Conservation (phyloP, 495 filamentous ascomycete genomes). For the Penicillium bialowiezense region DNA sequence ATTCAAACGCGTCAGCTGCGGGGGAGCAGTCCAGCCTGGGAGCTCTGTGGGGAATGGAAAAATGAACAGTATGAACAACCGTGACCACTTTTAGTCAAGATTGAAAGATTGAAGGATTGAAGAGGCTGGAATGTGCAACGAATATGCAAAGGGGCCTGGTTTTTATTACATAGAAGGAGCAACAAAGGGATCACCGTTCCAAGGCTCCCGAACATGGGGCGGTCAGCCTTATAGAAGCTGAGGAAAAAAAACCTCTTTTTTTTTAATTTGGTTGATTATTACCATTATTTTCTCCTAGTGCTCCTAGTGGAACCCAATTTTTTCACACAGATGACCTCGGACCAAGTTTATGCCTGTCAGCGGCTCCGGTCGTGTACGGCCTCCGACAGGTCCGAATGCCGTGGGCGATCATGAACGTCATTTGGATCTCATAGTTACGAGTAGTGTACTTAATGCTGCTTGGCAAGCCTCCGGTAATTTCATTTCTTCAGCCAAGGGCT, state of each 20-base stretch:
- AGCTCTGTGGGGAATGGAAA: conserved; percentile 2
- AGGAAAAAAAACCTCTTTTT: background rate
- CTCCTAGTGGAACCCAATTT: background rate
- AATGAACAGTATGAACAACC: conserved; percentile 5
- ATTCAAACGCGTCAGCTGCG: conserved; percentile 18
- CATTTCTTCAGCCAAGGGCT: background rate
- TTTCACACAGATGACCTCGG: background rate
- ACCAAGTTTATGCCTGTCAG: conserved; percentile 1
- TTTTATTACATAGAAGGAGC: background rate
- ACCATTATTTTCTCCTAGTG: no score
- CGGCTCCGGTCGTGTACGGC: conserved; percentile 13
- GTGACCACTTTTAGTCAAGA: no score
- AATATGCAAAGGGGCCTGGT: conserved; percentile 5
- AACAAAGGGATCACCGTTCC: background rate
- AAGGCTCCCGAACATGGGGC: background rate
- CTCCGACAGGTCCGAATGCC: conserved; percentile 20
- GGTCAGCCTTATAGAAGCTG: conserved; percentile 18
- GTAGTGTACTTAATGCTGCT: background rate
- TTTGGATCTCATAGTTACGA: background rate
- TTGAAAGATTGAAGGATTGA: conserved; percentile 3
- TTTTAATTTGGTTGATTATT: no score
- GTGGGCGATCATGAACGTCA: background rate
- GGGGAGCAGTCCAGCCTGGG: conserved; percentile 4
- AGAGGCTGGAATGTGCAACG: conserved; percentile 8
- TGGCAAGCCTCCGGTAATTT: conserved; percentile 1